Percentiles rank a stretch among this genome's conserved stretches.
Conservation (phyloP, 2,329 filamentous ascomycete genomes). For the Paecilomyces formosus region DNA sequence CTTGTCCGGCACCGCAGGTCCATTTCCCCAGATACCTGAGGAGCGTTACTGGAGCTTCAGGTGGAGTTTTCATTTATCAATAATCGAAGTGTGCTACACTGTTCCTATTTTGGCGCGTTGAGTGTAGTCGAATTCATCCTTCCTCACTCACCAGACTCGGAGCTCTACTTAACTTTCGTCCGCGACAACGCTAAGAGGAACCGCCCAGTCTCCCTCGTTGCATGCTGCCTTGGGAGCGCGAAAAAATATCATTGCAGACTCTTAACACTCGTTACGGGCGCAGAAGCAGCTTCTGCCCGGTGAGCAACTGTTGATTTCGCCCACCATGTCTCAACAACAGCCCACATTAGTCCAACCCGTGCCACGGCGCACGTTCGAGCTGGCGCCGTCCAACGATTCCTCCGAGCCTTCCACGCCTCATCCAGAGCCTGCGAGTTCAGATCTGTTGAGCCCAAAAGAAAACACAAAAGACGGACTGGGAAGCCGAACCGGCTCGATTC, state of each 20-base stretch:
- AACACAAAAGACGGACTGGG: slow-evolving; percentile 32
- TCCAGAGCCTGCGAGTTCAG: slow-evolving; percentile 26
- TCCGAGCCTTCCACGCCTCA: slow-evolving; percentile 33
- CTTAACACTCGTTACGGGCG: not conserved
- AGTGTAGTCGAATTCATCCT: not conserved
- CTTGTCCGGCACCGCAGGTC: not conserved
- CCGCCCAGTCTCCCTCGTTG: not conserved
- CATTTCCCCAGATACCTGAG: not conserved
- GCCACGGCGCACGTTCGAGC: slow-evolving; percentile 63
- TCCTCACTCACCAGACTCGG: not conserved
- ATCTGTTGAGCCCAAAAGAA: slow-evolving; percentile 27
- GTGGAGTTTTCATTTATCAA: not conserved
- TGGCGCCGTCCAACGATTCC: slow-evolving; percentile 41
- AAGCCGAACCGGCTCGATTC: slow-evolving; percentile 66
- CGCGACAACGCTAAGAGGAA: not conserved
- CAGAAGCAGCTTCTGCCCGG: not conserved
- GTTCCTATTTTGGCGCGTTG: not conserved
- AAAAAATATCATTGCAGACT: not conserved
- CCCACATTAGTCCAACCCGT: slow-evolving; percentile 60
- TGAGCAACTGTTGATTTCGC: not conserved
- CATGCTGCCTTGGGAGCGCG: not conserved
- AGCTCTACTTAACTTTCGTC: not conserved
- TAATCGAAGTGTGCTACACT: not conserved
- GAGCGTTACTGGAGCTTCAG: not conserved
- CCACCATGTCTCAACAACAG: slow-evolving; percentile 11